phyloP scores from a whole-genome alignment of 352 stramenopile species.

The Thalassiosira hispida region DNA sequence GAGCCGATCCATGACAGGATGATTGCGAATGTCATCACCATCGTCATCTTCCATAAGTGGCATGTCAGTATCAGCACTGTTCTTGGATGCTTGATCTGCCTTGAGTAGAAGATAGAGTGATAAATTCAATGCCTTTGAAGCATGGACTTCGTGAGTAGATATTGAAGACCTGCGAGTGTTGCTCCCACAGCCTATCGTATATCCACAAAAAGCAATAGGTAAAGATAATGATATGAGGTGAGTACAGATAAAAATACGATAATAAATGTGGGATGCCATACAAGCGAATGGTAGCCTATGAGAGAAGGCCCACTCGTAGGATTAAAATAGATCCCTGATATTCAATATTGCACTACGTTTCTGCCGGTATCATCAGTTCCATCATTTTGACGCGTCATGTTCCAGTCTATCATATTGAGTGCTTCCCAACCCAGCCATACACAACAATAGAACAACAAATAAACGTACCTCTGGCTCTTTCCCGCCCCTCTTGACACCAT shows the following conservation, averaged over 20 bases:
- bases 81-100: constrained; percentile 39
- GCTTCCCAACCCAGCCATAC: constrained; percentile 27
- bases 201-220: constrained; percentile 17
- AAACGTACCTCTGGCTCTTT: constrained; percentile 66
- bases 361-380: constrained; percentile 68
- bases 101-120: constrained; percentile 79
- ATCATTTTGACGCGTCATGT: constrained; percentile 38
- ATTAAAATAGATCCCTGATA: constrained; percentile 61
- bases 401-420: constrained; percentile 80
- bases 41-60: constrained; percentile 32
- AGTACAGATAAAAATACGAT: constrained; percentile 31
- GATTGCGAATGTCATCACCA: constrained; percentile 59
- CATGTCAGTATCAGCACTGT: constrained; percentile 16
- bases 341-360: constrained; percentile 77
- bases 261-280: constrained; percentile 55
- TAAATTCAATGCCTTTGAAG: constrained; percentile 76
- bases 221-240: constrained; percentile 18
- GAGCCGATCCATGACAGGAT: constrained; percentile 78
- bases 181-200: constrained; percentile 71
- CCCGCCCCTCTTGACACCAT: constrained; percentile 19
- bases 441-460: constrained; percentile 11
- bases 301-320: constrained; percentile 60
- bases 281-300: constrained; percentile 69
- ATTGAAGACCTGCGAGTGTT: constrained; percentile 64
- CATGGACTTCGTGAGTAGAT: constrained; percentile 74